Evolutionary conservation across 2,329 filamentous ascomycete species (phyloP).

Genomic region (Cordyceps javanica): DNA sequence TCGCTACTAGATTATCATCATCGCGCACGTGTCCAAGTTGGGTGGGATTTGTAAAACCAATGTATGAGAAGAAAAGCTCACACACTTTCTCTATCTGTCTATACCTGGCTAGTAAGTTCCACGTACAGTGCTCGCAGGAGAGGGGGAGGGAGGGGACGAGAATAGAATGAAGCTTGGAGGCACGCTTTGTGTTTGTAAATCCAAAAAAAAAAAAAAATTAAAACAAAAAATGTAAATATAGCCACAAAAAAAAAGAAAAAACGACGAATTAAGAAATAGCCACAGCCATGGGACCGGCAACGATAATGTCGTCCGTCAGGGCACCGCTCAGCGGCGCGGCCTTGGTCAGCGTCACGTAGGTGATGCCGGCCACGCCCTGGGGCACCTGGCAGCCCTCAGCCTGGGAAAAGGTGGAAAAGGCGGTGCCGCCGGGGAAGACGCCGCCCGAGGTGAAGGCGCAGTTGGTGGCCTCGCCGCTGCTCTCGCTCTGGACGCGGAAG

Average conservation of each 20-base stretch:
- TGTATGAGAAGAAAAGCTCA: conserved; percentile 3
- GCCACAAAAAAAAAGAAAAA: background rate
- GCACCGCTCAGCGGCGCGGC: conserved; percentile 41
- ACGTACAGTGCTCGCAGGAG: too few relatives aligned
- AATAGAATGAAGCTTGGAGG: too few relatives aligned
- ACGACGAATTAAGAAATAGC: conserved; percentile 37
- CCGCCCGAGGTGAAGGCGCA: conserved; percentile 64
- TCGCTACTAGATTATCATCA: too few relatives aligned
- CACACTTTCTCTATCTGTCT: too few relatives aligned
- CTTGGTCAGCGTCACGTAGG: conserved; percentile 61
- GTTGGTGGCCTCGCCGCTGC: conserved; percentile 49
- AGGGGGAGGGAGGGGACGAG: too few relatives aligned
- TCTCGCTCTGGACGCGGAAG: conserved; percentile 20
- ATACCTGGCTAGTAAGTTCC: background rate
- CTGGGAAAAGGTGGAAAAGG: conserved; percentile 50
- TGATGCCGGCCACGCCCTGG: conserved; percentile 54
- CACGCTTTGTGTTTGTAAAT: background rate
- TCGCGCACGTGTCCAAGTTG: too few relatives aligned
- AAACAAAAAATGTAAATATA: background rate
- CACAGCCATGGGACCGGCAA: conserved; percentile 59
- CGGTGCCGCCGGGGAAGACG: conserved; percentile 48
- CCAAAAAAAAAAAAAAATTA: background rate
- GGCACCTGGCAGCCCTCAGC: conserved; percentile 54
- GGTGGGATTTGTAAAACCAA: background rate
- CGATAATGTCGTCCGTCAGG: conserved; percentile 55